These are phyloP conservation scores for Staphylotrichum tortipilum DNA, from an alignment of 495 filamentous ascomycete species.

Conservation along the genomic window DNA sequence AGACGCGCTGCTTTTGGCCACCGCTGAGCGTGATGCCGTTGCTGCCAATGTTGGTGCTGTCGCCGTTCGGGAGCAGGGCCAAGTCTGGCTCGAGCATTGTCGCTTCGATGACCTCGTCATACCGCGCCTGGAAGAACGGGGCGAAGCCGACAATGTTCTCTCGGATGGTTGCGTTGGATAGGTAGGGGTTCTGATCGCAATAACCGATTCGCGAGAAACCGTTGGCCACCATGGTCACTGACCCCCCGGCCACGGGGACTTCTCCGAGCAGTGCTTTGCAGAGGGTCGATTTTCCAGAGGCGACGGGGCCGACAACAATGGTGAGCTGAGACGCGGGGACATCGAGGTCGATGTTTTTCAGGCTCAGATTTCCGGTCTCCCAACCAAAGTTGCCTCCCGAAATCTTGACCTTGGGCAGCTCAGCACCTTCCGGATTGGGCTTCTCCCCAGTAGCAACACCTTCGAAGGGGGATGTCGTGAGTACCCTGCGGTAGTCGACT, in stretches of 20 bases:
- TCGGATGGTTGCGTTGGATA: conserved; percentile 34
- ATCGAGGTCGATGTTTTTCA: conserved; percentile 29
- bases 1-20: conserved; percentile 58
- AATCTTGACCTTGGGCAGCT: conserved; percentile 3
- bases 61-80: conserved; percentile 23
- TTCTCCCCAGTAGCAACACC: not conserved
- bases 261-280: conserved; percentile 30
- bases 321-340: conserved; percentile 29
- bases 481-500: no score
- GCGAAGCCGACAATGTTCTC: conserved; percentile 27
- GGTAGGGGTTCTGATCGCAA: conserved; percentile 37
- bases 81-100: conserved; percentile 54
- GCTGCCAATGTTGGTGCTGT: conserved; percentile 54
- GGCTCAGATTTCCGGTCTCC: conserved; percentile 27
- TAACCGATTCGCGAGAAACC: conserved; percentile 24
- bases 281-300: conserved; percentile 35
- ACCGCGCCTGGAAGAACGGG: conserved; percentile 50
- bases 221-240: conserved; percentile 11
- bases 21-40: conserved; percentile 57
- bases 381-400: conserved; percentile 32
- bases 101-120: conserved; percentile 54
- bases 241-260: conserved; percentile 21
- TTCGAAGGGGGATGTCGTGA: not conserved
- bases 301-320: conserved; percentile 33
- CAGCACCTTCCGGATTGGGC: not conserved